phyloP scores from a whole-genome alignment of 306 rosid species.

The Cajanus cajan region DNA sequence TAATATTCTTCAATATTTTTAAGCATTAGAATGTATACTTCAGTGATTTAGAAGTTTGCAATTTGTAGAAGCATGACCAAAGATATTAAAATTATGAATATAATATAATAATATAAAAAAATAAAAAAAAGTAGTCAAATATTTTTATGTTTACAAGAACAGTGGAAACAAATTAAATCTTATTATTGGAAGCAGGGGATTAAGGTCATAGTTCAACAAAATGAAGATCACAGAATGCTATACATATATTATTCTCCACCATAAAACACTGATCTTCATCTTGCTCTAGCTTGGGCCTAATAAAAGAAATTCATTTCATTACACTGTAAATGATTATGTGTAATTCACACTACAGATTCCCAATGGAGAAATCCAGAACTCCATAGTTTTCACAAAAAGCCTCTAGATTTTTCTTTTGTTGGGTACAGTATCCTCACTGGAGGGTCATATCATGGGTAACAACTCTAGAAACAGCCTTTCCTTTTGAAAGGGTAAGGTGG shows the following conservation, averaged over 20 bases:
- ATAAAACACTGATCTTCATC: neutral
- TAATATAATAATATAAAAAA: neutral
- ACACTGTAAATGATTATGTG: neutral
- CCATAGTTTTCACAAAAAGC: neutral
- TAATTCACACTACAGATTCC: neutral
- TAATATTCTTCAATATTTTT: neutral
- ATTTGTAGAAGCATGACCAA: neutral
- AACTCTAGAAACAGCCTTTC: neutral
- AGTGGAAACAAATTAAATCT: neutral
- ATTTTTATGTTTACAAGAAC: neutral
- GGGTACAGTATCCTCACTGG: no score
- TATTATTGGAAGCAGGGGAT: neutral
- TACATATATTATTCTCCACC: neutral
- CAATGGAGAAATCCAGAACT: neutral
- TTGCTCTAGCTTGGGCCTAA: neutral
- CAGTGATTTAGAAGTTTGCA: neutral
- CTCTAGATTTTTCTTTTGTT: neutral
- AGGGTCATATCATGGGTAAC: no score
- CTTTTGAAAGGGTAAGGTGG: neutral
- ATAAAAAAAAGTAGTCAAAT: neutral
- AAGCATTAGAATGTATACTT: neutral
- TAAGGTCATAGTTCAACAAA: neutral
- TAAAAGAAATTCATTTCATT: slow-evolving; percentile 14
- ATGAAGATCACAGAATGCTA: neutral
- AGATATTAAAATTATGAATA: neutral